Conservation (phyloP, 352 stramenopile species). For the Pythium angustatum region DNA sequence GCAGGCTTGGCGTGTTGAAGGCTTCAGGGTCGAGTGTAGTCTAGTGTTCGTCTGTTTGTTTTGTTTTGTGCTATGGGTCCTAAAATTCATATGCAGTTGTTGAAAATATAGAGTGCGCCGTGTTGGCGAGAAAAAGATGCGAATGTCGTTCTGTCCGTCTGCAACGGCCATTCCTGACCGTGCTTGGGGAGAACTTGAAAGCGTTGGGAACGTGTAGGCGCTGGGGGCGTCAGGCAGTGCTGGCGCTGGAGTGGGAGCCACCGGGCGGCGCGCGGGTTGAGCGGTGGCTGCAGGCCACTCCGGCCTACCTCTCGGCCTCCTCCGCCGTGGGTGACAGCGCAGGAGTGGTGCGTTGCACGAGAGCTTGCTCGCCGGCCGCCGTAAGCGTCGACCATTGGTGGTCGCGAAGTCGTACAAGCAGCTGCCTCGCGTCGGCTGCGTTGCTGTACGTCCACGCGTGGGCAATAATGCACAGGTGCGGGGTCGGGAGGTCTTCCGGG, state of each 20-base stretch:
- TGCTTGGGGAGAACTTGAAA: neutral
- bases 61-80: neutral
- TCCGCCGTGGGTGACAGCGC: neutral
- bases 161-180: no score
- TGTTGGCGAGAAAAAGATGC: neutral
- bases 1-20: no score
- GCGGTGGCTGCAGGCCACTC: no score
- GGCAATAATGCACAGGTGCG: neutral
- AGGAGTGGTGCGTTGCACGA: neutral
- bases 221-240: neutral
- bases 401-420: neutral
- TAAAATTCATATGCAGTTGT: neutral
- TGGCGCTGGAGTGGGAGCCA: neutral
- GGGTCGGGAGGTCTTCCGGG: neutral
- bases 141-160: neutral
- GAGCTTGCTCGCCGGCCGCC: no score
- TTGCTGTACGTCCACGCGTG: neutral
- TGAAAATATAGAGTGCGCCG: neutral
- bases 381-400: neutral
- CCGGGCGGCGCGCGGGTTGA: no score
- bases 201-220: neutral
- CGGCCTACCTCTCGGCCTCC: neutral
- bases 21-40: no score
- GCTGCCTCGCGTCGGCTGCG: neutral
- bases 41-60: neutral